These are phyloP conservation scores for Parathielavia appendiculata DNA, from an alignment of 495 filamentous ascomycete species.

Conservation along the genomic window DNA sequence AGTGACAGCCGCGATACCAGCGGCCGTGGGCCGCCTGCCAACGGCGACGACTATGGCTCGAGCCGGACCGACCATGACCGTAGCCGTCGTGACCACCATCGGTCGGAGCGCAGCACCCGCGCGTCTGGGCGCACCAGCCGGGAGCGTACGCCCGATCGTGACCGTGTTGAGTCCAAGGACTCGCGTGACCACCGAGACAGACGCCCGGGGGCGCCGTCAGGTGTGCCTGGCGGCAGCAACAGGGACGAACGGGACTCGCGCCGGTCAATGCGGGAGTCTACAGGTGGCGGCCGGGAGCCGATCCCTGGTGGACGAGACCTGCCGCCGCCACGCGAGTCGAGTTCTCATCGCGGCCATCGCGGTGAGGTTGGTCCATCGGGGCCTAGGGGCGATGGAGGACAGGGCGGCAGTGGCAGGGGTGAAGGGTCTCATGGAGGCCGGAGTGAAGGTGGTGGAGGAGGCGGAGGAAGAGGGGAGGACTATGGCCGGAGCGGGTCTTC, in stretches of 20 bases:
- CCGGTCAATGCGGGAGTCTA: slow-evolving; percentile 26
- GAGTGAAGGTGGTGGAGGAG: slow-evolving; percentile 15
- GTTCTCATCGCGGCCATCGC: slow-evolving; percentile 23
- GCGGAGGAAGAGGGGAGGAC: slow-evolving; percentile 21
- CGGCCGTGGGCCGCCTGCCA: slow-evolving; percentile 11
- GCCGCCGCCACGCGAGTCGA: slow-evolving; percentile 27
- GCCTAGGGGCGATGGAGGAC: slow-evolving; percentile 11
- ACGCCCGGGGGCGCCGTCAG: slow-evolving; percentile 26
- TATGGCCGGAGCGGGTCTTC: slow-evolving; percentile 23
- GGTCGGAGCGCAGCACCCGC: slow-evolving; percentile 34
- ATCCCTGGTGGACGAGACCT: slow-evolving; percentile 23
- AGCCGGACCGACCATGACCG: slow-evolving; percentile 40
- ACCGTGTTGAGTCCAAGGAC: slow-evolving; percentile 15
- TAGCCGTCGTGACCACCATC: slow-evolving; percentile 41
- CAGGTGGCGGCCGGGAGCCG: slow-evolving; percentile 18
- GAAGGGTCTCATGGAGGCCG: slow-evolving; percentile 1
- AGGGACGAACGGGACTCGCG: slow-evolving; percentile 25
- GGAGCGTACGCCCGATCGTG: slow-evolving; percentile 9
- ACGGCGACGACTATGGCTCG: slow-evolving; percentile 33
- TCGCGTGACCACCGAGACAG: slow-evolving; percentile 19
- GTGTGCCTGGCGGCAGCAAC: slow-evolving; percentile 4
- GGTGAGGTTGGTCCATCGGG: slow-evolving; percentile 17
- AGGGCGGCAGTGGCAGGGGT: not conserved
- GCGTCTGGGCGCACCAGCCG: slow-evolving; percentile 39
- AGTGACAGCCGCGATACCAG: slow-evolving; percentile 27